Evolutionary conservation across 805 yeast species (phyloP), one percentile per base, ranked within the genome.

Genomic region (Pichia thaimueangensis): DNA sequence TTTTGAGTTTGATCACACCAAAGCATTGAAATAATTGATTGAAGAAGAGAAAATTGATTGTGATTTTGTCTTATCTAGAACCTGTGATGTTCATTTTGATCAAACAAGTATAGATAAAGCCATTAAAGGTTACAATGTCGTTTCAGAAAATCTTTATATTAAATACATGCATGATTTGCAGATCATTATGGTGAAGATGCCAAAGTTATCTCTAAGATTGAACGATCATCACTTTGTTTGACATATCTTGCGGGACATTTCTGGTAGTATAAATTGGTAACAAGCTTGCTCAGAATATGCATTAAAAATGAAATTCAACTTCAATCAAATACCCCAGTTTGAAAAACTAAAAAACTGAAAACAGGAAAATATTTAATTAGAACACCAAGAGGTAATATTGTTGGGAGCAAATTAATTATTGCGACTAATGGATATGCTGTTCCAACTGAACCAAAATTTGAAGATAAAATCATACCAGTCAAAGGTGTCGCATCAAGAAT

Each of bases 251-350:
- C 73, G 5, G 68, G 69, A 4, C 64, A 67, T 4, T 53, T 70
- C 37, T 69, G 73, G 63, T 72, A 75, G 3, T 67, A 71, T 51
- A 64, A 64, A 46, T 52, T 71, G 5, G 59, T 67, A 35, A 54
- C 58, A 9, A n/a, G 16, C 6, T 11, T 32, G 4, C 35, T 32
- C 5, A n/a, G 35, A 32, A 32, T 16, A 9, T 19, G 25, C n/a
- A 20, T 32, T 32, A n/a, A 11, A 9, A 17, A 20, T 10, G 35
- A 23, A 7, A 10, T 32, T 9, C 35, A 32, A 20, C 23, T 32
- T 32, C 35, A 32, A 32, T 22, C 35, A 6, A 32, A 32, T 22
- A 32, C 35, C 4, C 35, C 35, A 11, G 35, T 32, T 32, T 20
- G 16, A 15, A 32, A 32, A 32, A 32, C 35, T 20, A 10, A 32